Evolutionary conservation across 2,329 filamentous ascomycete genomes (phyloP), one percentile per base, ranked within the genome.

Genomic region (Neofusicoccum parvum): DNA sequence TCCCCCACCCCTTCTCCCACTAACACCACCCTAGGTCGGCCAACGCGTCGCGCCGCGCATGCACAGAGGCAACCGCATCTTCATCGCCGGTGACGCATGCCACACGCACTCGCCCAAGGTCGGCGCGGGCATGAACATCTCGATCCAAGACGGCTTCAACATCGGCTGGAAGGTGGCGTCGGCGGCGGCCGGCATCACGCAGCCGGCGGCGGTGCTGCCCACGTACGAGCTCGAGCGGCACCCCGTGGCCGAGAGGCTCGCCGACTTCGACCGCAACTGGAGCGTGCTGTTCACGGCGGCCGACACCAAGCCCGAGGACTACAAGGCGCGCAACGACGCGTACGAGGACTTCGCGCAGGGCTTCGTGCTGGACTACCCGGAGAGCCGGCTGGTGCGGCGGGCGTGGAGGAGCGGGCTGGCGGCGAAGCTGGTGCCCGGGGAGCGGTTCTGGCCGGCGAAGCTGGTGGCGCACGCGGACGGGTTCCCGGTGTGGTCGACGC

Each of bases 91-190:
- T 2, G 90, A 91, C 74, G 89, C 87, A 1, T 85, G 86, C 37
- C 82, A 84, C 66, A 84, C 82, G 1, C 82, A 84, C 68, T 80
- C 77, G 17, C 87, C 87, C 17, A 90, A 90, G 71, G 87, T 87
- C 0, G 88, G 87, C 1, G 88, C 90, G 71, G 89, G 89, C 11
- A 90, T 91, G 88, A 91, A 92, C 69, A 85, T 90, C 3, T 86
- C 82, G 36, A 89, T 92, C 85, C 88, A 90, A 70, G 89, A 39
- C 27, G 27, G 77, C 81, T 3, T 87, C 74, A 87, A 87, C 68
- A 77, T 87, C 0, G 84, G 82, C 37, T 87, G 85, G 85, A 87
- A 87, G 71, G 72, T 87, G 3, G 80, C 79, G 0, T 72, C 80
- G 34, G 83, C 85, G 0, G 72, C 85, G 32, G 82, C 80, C 34